Base-by-base conservation (phyloP, 169 alveolate genomes). In the Plasmodium inui region DNA sequence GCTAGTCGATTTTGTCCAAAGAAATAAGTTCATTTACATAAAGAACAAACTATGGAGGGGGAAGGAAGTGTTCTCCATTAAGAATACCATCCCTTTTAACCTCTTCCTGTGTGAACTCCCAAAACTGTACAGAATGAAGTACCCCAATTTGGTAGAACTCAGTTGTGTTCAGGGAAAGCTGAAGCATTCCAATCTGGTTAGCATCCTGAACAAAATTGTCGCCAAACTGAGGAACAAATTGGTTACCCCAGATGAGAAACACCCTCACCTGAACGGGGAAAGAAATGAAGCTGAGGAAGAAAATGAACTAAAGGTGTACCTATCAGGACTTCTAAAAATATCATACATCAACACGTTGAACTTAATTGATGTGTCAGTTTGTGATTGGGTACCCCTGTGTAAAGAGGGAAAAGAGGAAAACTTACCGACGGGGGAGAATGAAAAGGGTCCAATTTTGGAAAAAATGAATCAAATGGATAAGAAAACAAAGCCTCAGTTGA, bases 21-120 rank as follows among this genome's bases (percentile, higher is more conserved):
- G 70, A 28, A 61, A 57, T 5, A 89, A 89, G 30, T 79, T 57
- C 72, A 19, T 89, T 79, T 89, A 79, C 72, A 81, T 89, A 57
- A 89, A 89, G 72, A 89, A 89, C 57, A 78, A 89, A 89, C 80
- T 79, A n/a, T 89, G 94, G 94, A 79, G 44, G 10, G 39, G 84
- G 1, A 79, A 37, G 30, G 57, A 89, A 17, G 94, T 89, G 61
- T 89, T 61, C 44, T 41, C 34, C 14, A 28, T 14, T 7, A 79
- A 46, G 82, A 39, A 67, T 50, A 30, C 19, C 81, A 19, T 89
- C 14, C 90, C 88, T 0, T 89, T 89, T 34, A 89, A 89, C 73
- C 70, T 80, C 71, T 89, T 89, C 82, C n/a, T 89, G 26, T 89
- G 94, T 41, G 94, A 89, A 26, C 34, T 89, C 17, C 94, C 94